phyloP scores from a whole-genome alignment of 140 eudicot species.

The Eryngium alpinum region DNA sequence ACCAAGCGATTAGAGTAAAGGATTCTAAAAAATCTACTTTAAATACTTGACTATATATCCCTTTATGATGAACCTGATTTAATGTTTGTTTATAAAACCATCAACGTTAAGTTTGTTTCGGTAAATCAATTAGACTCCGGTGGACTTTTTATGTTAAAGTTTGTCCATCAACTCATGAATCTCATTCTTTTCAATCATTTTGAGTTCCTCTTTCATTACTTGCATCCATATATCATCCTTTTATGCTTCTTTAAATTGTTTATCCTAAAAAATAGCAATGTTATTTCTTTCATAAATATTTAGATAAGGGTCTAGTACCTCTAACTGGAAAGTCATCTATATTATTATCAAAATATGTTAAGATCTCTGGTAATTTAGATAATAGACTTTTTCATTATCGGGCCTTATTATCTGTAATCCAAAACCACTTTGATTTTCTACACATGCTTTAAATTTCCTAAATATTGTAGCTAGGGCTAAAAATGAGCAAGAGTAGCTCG shows the following conservation, averaged over 20 bases:
- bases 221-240: conserved; percentile 11
- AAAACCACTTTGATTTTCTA: not conserved
- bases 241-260: conserved; percentile 16
- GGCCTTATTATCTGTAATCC: not conserved
- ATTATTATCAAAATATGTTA: not conserved
- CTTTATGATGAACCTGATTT: too few relatives aligned
- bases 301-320: too few relatives aligned
- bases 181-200: not conserved
- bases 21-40: conserved; percentile 9
- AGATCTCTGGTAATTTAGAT: not conserved
- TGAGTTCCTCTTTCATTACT: conserved; percentile 20
- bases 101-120: too few relatives aligned
- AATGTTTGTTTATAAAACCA: too few relatives aligned
- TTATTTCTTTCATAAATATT: conserved; percentile 13
- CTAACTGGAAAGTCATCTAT: not conserved
- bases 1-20: conserved; percentile 11
- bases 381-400: not conserved
- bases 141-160: not conserved
- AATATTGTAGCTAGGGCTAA: too few relatives aligned
- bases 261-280: not conserved
- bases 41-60: conserved; percentile 2
- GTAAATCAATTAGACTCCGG: conserved; percentile 11
- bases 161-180: not conserved
- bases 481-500: too few relatives aligned
- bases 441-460: not conserved